Percentiles rank a stretch among this genome's conserved stretches.
Conservation (phyloP, 805 yeast genomes). For the Ogataea parapolymorpha region DNA sequence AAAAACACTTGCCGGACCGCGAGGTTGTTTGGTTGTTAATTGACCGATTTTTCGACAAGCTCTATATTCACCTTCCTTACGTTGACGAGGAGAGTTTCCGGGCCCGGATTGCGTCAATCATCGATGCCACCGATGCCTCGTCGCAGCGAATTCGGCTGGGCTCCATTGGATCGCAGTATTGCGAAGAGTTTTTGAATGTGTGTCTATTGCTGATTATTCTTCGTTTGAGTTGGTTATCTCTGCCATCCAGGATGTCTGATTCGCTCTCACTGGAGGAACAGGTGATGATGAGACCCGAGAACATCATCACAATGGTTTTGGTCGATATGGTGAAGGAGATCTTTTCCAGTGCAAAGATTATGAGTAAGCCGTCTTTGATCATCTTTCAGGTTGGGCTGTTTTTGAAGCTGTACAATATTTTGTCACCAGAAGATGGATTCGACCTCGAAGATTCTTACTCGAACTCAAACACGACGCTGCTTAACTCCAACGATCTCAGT, state of each 20-base stretch:
- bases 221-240: constrained; percentile 53
- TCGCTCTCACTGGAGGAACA: constrained; percentile 31
- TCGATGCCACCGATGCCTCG: constrained; percentile 40
- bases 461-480: constrained; percentile 20
- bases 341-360: constrained; percentile 39
- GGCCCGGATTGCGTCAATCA: constrained; percentile 39
- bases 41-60: constrained; percentile 53
- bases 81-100: constrained; percentile 56
- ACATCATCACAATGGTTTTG: constrained; percentile 38
- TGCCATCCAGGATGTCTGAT: constrained; percentile 39
- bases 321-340: constrained; percentile 45
- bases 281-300: constrained; percentile 38
- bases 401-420: constrained; percentile 51
- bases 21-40: constrained; percentile 53
- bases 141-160: constrained; percentile 29
- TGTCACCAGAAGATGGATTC: constrained; percentile 56
- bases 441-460: constrained; percentile 41
- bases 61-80: constrained; percentile 66
- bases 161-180: constrained; percentile 33
- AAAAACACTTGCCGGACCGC: constrained; percentile 50
- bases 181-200: constrained; percentile 45
- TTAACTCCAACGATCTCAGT: constrained; percentile 33
- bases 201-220: constrained; percentile 52
- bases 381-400: constrained; percentile 59
- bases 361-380: constrained; percentile 43